A percentile compares a stretch with the other conserved stretches of the same genome.
Conservation (phyloP, 495 filamentous ascomycete genomes). For the Ascobolus immersus region DNA sequence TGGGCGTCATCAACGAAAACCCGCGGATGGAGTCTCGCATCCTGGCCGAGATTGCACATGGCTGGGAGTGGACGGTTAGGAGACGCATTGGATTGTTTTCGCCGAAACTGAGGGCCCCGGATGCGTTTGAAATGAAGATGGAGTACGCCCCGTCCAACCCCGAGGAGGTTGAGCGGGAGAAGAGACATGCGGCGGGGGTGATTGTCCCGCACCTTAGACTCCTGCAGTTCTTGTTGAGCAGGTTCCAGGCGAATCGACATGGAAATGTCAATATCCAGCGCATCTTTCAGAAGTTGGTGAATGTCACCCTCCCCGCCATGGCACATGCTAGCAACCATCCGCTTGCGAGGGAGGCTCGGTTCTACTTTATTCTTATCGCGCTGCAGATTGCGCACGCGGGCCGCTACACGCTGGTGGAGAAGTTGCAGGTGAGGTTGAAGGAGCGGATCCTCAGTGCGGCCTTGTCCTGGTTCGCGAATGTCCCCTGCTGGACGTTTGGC, state of each 20-base stretch:
- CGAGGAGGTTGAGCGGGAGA: conserved; percentile 41
- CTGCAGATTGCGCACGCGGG: conserved; percentile 42
- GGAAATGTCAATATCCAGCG: conserved; percentile 54
- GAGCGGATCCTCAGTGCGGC: conserved; percentile 65
- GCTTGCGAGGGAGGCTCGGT: conserved; percentile 67
- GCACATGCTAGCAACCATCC: conserved; percentile 49
- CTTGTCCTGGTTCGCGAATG: conserved; percentile 61
- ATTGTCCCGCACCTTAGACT: conserved; percentile 67
- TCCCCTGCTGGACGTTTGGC: conserved; percentile 83
- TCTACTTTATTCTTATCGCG: conserved; percentile 63
- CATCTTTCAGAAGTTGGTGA: conserved; percentile 54
- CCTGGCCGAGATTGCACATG: conserved; percentile 52
- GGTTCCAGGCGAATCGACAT: conserved; percentile 72
- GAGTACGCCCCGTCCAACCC: conserved; percentile 85
- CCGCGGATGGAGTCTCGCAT: conserved; percentile 63
- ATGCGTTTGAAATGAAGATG: conserved; percentile 72
- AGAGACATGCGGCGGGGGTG: conserved; percentile 49
- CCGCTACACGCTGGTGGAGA: conserved; percentile 23
- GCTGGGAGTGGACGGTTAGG: conserved; percentile 62
- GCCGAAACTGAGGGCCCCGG: conserved; percentile 44
- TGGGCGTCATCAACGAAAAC: conserved; percentile 90
- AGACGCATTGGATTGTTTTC: conserved; percentile 60
- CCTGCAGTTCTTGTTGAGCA: conserved; percentile 70
- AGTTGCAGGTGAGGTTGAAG: conserved; percentile 50
- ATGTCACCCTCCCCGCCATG: conserved; percentile 45